phyloP scores from a whole-genome alignment of 306 rosid species.

The Prunus kanzakura region DNA sequence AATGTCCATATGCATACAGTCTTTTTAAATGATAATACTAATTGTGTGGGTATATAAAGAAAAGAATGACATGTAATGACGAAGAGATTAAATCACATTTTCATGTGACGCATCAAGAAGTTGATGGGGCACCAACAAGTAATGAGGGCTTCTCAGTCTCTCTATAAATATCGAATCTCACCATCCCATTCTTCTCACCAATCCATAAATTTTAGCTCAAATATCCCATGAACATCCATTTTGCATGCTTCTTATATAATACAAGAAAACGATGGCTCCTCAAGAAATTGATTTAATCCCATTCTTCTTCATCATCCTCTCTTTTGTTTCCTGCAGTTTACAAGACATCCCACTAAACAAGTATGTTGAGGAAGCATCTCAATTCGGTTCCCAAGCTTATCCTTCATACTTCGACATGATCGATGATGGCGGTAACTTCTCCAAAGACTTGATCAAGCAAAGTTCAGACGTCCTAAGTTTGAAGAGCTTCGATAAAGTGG shows the following conservation, averaged over 20 bases:
- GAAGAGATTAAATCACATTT: no score
- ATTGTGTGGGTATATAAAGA: no score
- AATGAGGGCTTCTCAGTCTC: no score
- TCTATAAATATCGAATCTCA: neutral
- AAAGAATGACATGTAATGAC: no score
- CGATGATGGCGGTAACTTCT: constrained; percentile 24
- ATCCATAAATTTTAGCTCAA: neutral
- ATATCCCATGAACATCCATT: constrained; percentile 1
- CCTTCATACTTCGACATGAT: constrained; percentile 21
- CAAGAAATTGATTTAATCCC: constrained; percentile 10
- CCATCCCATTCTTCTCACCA: neutral
- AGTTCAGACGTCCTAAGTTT: constrained; percentile 16
- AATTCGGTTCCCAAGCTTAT: constrained; percentile 19
- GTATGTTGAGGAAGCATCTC: neutral
- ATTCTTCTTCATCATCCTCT: constrained; percentile 24
- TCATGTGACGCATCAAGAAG: neutral
- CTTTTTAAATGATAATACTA: no score
- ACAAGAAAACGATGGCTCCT: constrained; percentile 33
- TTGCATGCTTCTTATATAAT: neutral
- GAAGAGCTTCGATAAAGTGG: constrained; percentile 16
- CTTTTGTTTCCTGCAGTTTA: constrained; percentile 30
- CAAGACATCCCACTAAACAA: constrained; percentile 35
- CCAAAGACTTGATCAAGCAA: constrained; percentile 31
- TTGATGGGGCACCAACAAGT: neutral
- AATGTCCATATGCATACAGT: no score